Base-by-base conservation (phyloP, 2,329 filamentous ascomycete species). In the Annulohypoxylon truncatum region DNA sequence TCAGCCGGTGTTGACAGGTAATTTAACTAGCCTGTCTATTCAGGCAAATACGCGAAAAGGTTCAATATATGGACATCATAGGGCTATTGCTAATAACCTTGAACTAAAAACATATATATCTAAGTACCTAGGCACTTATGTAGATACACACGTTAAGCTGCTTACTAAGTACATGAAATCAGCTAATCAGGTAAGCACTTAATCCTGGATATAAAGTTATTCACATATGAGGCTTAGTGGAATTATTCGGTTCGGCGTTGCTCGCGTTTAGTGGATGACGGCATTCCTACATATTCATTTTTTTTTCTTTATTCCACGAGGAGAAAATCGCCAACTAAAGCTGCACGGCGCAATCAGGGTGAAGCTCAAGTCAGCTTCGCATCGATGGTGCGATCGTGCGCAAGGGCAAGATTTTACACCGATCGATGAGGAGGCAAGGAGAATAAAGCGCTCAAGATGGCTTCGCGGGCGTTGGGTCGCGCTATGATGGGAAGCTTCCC, bases 401-500 rank as follows among this genome's bases (percentile, higher is more conserved):
- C 26, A 59, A 68, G 47, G 47, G 40, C 12, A 35, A 8, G 38
- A 15, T 50, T 48, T 9, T 51, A 61, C 24, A 57, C 46, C 31
- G 10, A 57, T 67, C 62, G 56, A 72, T 71, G 69, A 72, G 51
- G 69, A 71, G 66, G 58, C 71, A 35, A 59, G 68, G 42, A 59
- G 61, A 62, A 66, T 72, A 72, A 70, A 63, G 56, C 61, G 56
- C 62, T 65, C 67, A 81, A 72, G 71, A 85, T 85, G 83, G 81
- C 80, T 77, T 80, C 82, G 79, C 82, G 81, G 77, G 79, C 80
- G 75, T 79, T 83, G 74, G 83, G 82, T 72, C 82, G 81, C 74
- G 79, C 79, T 68, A 72, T 74, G 78, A 79, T 85, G 79, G 67
- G 67, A 47, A 57, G 54, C 26, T 79, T 83, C 78, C 82, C 83